Evolutionary conservation across 495 filamentous ascomycete genomes (phyloP), one percentile per base, ranked within the genome.

Genomic region (Neurospora sp.): DNA sequence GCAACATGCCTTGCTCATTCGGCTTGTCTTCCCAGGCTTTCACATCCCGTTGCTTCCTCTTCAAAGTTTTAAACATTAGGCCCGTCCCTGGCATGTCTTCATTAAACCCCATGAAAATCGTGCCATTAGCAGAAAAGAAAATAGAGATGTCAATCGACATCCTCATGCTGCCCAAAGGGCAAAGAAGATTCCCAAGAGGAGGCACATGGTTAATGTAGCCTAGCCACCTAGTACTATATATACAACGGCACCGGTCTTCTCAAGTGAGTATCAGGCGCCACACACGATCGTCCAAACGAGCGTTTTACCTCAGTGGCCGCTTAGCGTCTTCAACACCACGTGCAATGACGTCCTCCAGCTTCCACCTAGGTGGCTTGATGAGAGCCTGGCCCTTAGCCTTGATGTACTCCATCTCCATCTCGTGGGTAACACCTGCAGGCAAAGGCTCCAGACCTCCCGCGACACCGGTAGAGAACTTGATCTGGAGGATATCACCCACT

Each of bases 391-490:
- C 81, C 36, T 87, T 89, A 17, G 83, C 85, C 79, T 88, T 89
- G 73, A 88, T 86, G 84, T 89, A 89, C 78, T 91, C 90, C 81
- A 90, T 86, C 82, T 96, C 91, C 76, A 90, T 89, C 70, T 93
- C 90, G 5, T 87, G 86, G 3, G 87, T 86, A 34, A 91, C 84
- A 7, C 90, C 92, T 34, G 92, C 91, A 13, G 88, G 87, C 34
- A 91, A 82, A 13, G 94, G 91, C 71, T 92, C 85, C 15, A 91
- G 89, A 70, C 96, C 96, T 73, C 96, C 96, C 8, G 96, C 94
- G 74, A 98, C 88, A 73, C 96, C 96, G 21, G 92, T 96, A 2
- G 94, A 96, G 84, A 96, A 98, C 82, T 98, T 99, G 77, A 98
- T 85, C 79, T 99, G 94, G 31, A 99, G 85, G 45, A 96, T 88